A percentile compares a stretch with the other conserved stretches of the same genome.
These are phyloP conservation scores for Kalmusia sp. DNA, from an alignment of 2,329 filamentous ascomycete species.

Conservation along the genomic window DNA sequence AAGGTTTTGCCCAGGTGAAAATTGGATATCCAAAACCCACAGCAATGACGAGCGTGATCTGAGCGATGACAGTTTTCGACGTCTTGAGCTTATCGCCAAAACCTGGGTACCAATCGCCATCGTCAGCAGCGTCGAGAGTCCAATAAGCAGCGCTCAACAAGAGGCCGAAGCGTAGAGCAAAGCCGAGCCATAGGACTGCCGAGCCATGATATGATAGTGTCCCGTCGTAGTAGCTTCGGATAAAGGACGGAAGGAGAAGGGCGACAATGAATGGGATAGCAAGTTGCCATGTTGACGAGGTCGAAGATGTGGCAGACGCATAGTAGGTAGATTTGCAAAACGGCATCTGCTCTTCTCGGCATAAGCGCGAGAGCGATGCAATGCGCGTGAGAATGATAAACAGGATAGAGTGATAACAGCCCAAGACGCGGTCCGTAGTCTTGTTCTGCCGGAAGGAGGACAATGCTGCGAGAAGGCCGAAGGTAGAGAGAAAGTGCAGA, in stretches of 20 bases:
- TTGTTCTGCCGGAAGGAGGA: constrained; percentile 77
- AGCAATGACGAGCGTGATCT: constrained; percentile 78
- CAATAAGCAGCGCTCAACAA: constrained; percentile 82
- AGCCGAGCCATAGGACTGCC: constrained; percentile 82
- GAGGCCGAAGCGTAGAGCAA: constrained; percentile 78
- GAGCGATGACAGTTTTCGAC: constrained; percentile 77
- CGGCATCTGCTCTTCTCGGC: constrained; percentile 98
- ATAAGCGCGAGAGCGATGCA: constrained; percentile 88
- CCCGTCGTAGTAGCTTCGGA: constrained; percentile 81
- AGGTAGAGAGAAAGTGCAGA: constrained; percentile 88
- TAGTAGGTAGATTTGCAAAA: constrained; percentile 97
- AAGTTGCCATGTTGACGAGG: constrained; percentile 90
- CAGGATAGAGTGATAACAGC: constrained; percentile 81
- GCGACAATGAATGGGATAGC: constrained; percentile 78
- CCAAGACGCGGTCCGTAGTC: constrained; percentile 73
- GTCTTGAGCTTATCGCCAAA: constrained; percentile 68
- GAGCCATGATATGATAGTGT: constrained; percentile 88
- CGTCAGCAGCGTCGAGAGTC: constrained; percentile 88
- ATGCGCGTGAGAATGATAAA: constrained; percentile 82
- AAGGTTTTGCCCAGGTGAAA: constrained; percentile 85
- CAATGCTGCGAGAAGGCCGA: constrained; percentile 77
- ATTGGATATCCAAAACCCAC: constrained; percentile 84
- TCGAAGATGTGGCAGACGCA: constrained; percentile 87
- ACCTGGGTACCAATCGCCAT: constrained; percentile 76
- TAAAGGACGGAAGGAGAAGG: constrained; percentile 73